Conservation (phyloP, 495 filamentous ascomycete species). For the Penicillium tannophilum region DNA sequence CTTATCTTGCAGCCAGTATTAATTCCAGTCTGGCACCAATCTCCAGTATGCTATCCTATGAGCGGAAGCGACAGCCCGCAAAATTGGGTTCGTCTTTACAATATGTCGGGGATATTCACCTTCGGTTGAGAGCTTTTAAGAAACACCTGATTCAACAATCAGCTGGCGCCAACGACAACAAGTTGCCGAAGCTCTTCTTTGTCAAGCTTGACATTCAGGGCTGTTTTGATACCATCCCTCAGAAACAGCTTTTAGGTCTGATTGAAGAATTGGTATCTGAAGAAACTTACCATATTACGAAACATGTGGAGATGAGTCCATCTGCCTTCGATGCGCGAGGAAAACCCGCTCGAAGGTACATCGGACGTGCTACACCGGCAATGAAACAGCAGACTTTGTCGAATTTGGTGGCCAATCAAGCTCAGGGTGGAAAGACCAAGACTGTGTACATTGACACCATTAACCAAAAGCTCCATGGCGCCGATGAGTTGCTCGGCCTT, state of each 20-base stretch:
- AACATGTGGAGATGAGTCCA: constrained; percentile 70
- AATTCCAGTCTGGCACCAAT: constrained; percentile 79
- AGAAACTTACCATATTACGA: constrained; percentile 68
- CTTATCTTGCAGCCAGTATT: constrained; percentile 68
- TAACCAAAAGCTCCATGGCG: constrained; percentile 51
- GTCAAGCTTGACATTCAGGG: constrained; percentile 90
- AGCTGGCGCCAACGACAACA: background rate
- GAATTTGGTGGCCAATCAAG: constrained; percentile 52
- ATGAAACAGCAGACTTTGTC: constrained; percentile 56
- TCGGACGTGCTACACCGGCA: constrained; percentile 56
- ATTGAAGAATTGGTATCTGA: constrained; percentile 65
- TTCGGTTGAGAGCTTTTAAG: constrained; percentile 72
- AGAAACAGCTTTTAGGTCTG: constrained; percentile 67
- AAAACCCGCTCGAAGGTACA: constrained; percentile 65
- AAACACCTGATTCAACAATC: constrained; percentile 19
- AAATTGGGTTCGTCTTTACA: constrained; percentile 75
- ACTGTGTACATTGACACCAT: constrained; percentile 76
- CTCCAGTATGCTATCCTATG: constrained; percentile 73
- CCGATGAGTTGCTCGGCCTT: constrained; percentile 64
- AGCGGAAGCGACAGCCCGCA: constrained; percentile 64
- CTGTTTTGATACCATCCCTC: constrained; percentile 95
- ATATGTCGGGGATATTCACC: constrained; percentile 80
- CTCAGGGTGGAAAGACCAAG: constrained; percentile 47
- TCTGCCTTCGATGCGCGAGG: constrained; percentile 12
- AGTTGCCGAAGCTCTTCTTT: constrained; percentile 62